Percentiles rank a stretch among this genome's conserved stretches.
These are phyloP conservation scores for Corymbia citriodora DNA, from an alignment of 441 rosid species.

Conservation along the genomic window DNA sequence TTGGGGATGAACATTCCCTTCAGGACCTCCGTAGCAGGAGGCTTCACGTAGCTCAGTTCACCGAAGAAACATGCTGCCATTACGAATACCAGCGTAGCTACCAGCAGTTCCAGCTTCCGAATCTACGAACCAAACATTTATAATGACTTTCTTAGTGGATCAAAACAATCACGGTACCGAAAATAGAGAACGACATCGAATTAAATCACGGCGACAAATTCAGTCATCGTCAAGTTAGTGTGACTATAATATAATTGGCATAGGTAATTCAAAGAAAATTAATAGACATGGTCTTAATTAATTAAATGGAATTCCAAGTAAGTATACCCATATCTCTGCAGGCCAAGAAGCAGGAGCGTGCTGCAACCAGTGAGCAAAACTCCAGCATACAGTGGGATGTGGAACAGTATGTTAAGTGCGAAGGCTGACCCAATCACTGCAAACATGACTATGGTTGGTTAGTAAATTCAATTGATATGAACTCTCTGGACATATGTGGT, in stretches of 20 bases:
- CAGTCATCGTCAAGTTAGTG: background rate
- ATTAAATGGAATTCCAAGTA: background rate
- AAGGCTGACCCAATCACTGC: constrained; percentile 70
- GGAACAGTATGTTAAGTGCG: constrained; percentile 47
- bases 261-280: background rate
- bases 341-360: constrained; percentile 60
- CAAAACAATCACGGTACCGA: background rate
- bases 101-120: constrained; percentile 61
- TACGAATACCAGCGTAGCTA: constrained; percentile 44
- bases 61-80: constrained; percentile 76
- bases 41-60: constrained; percentile 50
- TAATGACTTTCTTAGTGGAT: background rate
- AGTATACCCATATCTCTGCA: constrained; percentile 65
- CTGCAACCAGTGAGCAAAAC: constrained; percentile 53
- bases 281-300: background rate
- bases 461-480: background rate
- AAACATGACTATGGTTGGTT: background rate
- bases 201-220: background rate
- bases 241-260: background rate
- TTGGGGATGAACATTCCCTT: constrained; percentile 64
- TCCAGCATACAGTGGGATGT: constrained; percentile 51
- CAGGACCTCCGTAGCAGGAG: constrained; percentile 39
- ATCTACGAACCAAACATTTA: constrained; percentile 12
- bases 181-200: background rate
- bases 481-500: background rate